Conservation (phyloP, 306 rosid species). For the Alnus glutinosa region DNA sequence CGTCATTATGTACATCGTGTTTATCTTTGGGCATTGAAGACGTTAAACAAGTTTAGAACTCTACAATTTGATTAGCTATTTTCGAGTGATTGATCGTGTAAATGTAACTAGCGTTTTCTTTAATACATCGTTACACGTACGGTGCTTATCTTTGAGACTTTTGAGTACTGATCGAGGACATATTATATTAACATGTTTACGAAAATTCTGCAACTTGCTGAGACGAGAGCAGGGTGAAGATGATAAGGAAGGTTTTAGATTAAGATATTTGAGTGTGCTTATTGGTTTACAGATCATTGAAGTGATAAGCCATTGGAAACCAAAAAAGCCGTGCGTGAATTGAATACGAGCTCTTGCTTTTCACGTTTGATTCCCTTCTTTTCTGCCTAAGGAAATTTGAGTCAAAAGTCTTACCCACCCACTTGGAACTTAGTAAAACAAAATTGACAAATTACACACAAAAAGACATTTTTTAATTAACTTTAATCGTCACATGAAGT, state of each 20-base stretch:
- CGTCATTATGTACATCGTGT: too few species aligned
- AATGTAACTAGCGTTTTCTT: too few species aligned
- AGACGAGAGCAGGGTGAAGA: background rate
- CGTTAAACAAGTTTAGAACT: too few species aligned
- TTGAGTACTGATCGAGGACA: too few species aligned
- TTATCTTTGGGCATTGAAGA: too few species aligned
- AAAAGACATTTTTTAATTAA: background rate
- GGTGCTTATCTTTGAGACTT: too few species aligned
- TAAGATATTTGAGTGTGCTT: conserved; percentile 10
- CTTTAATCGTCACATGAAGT: background rate
- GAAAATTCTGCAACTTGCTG: background rate
- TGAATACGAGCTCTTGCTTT: background rate
- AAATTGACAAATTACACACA: background rate
- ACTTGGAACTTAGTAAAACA: conserved; percentile 14
- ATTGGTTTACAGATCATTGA: background rate
- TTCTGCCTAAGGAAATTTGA: conserved; percentile 9
- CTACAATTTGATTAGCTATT: too few species aligned
- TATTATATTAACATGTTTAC: too few species aligned
- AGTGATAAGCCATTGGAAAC: conserved; percentile 8
- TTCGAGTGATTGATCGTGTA: too few species aligned
- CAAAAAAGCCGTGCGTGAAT: conserved; percentile 20
- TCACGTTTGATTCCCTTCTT: background rate
- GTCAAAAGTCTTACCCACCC: conserved; percentile 18
- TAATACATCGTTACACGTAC: too few species aligned
- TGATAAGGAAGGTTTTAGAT: conserved; percentile 7